A percentile compares a stretch with the other conserved stretches of the same genome.
Conservation (phyloP, 164 flowering plant genomes). For the Tetracentron sinense region DNA sequence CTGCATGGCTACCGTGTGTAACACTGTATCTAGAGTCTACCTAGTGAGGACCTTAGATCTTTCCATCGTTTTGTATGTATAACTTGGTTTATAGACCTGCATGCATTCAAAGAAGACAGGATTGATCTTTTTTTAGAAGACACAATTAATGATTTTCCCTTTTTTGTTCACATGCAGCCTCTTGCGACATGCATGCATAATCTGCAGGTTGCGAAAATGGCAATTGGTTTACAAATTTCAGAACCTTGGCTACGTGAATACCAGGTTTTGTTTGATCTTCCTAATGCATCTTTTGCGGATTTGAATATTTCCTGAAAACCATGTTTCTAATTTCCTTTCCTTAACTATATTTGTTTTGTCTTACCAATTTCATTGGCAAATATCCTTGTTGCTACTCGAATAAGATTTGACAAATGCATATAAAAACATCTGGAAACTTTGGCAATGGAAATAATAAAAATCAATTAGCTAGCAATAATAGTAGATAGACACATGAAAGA, state of each 20-base stretch:
- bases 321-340: not conserved
- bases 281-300: not conserved
- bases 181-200: conserved; percentile 93
- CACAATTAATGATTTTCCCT: not conserved
- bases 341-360: not conserved
- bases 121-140: no score
- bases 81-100: not conserved
- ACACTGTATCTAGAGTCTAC: not conserved
- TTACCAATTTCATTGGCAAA: not conserved
- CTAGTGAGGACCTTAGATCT: not conserved
- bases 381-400: no score
- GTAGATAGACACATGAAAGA: no score
- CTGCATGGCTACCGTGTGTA: not conserved
- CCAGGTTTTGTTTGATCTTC: conserved; percentile 53
- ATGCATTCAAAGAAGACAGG: no score
- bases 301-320: not conserved
- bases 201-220: conserved; percentile 71
- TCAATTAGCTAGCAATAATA: no score
- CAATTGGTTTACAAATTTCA: conserved; percentile 76
- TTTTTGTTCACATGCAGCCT: conserved; percentile 51
- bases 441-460: no score
- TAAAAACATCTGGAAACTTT: not conserved
- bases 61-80: not conserved
- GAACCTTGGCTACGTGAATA: conserved; percentile 98
- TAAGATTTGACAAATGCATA: not conserved